Conservation (phyloP, 495 filamentous ascomycete species). For the Neurospora sp. region DNA sequence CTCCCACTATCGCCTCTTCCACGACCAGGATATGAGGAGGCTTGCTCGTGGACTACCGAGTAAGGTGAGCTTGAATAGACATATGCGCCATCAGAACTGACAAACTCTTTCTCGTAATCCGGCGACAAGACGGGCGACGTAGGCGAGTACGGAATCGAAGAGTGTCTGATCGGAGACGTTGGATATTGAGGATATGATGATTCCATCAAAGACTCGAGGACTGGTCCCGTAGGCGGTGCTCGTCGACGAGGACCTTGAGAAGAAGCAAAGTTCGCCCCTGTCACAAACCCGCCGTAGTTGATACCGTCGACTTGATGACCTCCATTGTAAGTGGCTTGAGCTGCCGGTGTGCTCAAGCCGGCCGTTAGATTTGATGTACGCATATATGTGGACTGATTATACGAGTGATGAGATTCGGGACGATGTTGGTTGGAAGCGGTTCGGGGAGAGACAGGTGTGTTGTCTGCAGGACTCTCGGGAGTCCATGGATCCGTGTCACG, state of each 20-base stretch:
- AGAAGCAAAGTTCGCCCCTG: neutral
- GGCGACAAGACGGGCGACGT: neutral
- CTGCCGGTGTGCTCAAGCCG: neutral
- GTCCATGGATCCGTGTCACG: slow-evolving; percentile 7
- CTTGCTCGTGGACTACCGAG: neutral
- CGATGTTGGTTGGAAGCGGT: neutral
- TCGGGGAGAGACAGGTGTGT: neutral
- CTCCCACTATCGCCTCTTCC: neutral
- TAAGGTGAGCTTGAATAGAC: neutral
- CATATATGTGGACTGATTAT: neutral
- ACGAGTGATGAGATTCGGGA: neutral
- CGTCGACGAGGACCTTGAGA: neutral
- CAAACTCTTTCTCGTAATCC: neutral
- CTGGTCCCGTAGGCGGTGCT: neutral
- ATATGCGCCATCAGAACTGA: neutral
- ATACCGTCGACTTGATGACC: neutral
- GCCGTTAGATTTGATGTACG: neutral
- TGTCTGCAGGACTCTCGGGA: neutral
- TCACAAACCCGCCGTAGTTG: neutral
- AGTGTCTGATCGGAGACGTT: neutral
- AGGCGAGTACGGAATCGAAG: neutral
- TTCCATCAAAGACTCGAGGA: neutral
- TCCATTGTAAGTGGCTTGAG: neutral
- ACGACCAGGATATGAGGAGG: neutral
- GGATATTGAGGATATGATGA: neutral